Evolutionary conservation across 148 eudicot genomes (phyloP), one percentile per base, ranked within the genome.

Genomic region (Dysphania ambrosioides): DNA sequence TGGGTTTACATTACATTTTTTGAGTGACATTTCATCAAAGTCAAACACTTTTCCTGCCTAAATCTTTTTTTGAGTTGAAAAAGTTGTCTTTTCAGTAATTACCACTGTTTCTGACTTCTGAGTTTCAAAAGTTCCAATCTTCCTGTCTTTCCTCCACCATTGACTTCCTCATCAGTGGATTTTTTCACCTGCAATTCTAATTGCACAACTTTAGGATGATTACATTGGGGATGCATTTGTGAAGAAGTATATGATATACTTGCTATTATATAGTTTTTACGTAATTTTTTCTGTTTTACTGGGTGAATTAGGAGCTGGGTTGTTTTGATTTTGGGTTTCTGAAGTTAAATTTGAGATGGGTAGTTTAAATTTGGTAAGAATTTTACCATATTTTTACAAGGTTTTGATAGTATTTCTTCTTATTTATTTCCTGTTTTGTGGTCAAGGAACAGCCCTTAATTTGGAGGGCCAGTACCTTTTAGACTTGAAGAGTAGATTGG

Each of bases 391-490:
- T 41, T 71, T 19, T 75, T 47, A 47, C 53, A 56, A 68, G 78
- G 38, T 73, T 75, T 61, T 74, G 34, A 73, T 77, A 35, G 82
- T 70, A 30, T 51, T 84, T 60, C 67, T 72, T 60, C 1, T 84
- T 53, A 77, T 81, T 9, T 44, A 51, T 68, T 75, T 60, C 69
- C 72, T 82, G 51, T 19, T 87, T 82, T 49, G 83, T 80, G 71
- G 31, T 75, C 80, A 83, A 72, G 81, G 88, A 30, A 66, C 83
- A 72, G 98, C 82, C 60, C 79, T 93, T 70, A 89, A 81, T 79
- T 77, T 87, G 23, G 98, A 91, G 63, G 97, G 94, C 47, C 65
- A 80, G 23, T 74, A 66, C 77, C 92, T 93, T 60, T 65, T 93
- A 69, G 86, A 88, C 51, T 72, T 93, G 34, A 93, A 91, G 85